Conservation (phyloP, 176 grass and related monocot genomes). For the Carex pumila region DNA sequence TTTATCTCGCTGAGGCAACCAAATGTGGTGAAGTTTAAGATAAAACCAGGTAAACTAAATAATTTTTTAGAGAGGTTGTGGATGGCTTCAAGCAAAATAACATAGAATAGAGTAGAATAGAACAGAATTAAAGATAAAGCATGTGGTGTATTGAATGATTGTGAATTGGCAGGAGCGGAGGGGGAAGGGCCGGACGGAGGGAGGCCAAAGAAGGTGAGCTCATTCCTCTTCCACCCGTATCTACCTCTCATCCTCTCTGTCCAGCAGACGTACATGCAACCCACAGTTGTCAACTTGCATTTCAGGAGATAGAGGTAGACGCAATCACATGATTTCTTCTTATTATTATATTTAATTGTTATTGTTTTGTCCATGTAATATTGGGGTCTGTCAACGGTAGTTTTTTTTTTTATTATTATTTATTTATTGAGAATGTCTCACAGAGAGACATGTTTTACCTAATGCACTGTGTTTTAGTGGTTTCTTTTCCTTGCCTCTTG, state of each 20-base stretch:
- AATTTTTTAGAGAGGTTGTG: background rate
- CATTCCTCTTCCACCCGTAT: conserved; percentile 83
- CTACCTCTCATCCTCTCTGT: conserved; percentile 77
- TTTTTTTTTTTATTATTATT: background rate
- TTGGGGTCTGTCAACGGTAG: background rate
- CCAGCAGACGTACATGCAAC: conserved; percentile 84
- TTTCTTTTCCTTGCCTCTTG: background rate
- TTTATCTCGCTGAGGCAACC: conserved; percentile 85
- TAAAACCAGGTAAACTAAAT: conserved; percentile 71
- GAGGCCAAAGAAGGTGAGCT: conserved; percentile 59
- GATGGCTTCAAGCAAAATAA: background rate
- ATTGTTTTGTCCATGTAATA: background rate
- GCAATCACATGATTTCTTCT: background rate
- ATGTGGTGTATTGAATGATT: background rate
- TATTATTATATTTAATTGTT: background rate
- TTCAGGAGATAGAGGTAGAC: conserved; percentile 39
- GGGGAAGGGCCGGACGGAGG: conserved; percentile 37
- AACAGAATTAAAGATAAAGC: background rate
- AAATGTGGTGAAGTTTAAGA: conserved; percentile 91
- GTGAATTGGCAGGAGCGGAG: conserved; percentile 48
- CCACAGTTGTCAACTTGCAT: conserved; percentile 89
- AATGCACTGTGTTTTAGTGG: background rate
- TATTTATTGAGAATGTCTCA: background rate
- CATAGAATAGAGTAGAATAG: background rate
- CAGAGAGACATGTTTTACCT: background rate